Evolutionary conservation across 108 stramenopile species (phyloP).

Genomic region (Cylindrotheca fusiformis): DNA sequence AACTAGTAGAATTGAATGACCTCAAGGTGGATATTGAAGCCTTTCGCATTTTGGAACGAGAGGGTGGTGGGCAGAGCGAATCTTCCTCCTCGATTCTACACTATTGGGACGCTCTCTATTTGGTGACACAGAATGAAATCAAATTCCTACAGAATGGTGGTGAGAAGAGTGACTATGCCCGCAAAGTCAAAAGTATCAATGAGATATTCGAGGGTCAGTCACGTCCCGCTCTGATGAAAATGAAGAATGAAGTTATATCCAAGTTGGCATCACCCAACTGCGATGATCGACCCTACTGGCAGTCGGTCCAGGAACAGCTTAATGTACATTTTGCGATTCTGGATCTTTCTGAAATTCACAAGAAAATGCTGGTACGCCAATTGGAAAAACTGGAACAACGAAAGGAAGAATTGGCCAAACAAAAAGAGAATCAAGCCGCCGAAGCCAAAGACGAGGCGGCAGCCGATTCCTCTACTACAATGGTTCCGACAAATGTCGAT

Average conservation of each 20-base stretch:
- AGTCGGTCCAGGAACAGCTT: slow-evolving; percentile 75
- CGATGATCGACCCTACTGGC: slow-evolving; percentile 87
- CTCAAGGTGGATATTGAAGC: slow-evolving; percentile 81
- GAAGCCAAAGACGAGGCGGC: slow-evolving; percentile 19
- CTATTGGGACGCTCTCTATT: slow-evolving; percentile 80
- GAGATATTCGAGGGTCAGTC: slow-evolving; percentile 82
- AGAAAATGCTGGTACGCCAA: slow-evolving; percentile 91
- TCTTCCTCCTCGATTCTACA: slow-evolving; percentile 44
- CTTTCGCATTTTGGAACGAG: slow-evolving; percentile 73
- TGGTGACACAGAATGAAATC: slow-evolving; percentile 73
- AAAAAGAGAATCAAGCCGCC: slow-evolving; percentile 26
- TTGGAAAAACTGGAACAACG: slow-evolving; percentile 83
- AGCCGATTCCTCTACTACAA: slow-evolving; percentile 12
- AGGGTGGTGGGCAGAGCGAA: slow-evolving; percentile 39
- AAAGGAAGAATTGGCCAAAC: slow-evolving; percentile 60
- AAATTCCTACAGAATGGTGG: slow-evolving; percentile 72
- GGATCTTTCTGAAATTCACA: slow-evolving; percentile 82
- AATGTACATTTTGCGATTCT: slow-evolving; percentile 81
- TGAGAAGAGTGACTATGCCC: slow-evolving; percentile 53
- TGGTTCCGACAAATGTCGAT: slow-evolving; percentile 59
- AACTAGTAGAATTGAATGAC: slow-evolving; percentile 80
- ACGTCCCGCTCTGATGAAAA: slow-evolving; percentile 64
- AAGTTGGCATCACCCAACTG: slow-evolving; percentile 50
- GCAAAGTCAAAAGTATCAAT: slow-evolving; percentile 75
- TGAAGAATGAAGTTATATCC: slow-evolving; percentile 76